phyloP scores from a whole-genome alignment of 768 basidiomycete genomes.

The Tulasnella sp. region DNA sequence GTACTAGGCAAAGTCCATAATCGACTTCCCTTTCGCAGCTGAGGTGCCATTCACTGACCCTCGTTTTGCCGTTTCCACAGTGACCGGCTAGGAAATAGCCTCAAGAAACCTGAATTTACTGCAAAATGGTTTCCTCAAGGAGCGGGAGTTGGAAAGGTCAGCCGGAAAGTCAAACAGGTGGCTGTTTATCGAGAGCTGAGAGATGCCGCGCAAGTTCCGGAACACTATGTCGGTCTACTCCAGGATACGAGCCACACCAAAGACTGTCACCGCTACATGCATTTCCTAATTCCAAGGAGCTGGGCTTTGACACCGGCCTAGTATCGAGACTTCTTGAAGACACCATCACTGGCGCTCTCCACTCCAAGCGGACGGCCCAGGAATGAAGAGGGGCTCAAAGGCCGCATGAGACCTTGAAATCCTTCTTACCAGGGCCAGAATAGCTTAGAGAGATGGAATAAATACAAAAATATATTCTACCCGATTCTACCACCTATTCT shows the following conservation, averaged over 20 bases:
- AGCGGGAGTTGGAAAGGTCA: neutral
- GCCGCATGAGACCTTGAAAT: neutral
- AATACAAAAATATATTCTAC: neutral
- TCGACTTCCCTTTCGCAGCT: neutral
- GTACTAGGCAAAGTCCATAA: neutral
- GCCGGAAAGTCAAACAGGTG: no score
- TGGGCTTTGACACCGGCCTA: no score
- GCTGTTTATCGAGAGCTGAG: no score
- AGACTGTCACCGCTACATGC: no score
- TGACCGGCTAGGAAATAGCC: neutral
- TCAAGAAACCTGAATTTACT: neutral
- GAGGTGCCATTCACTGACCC: neutral
- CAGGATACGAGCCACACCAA: no score
- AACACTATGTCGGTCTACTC: no score
- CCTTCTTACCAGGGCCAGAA: neutral
- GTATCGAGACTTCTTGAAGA: no score
- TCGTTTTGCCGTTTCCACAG: no score
- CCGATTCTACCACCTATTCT: neutral
- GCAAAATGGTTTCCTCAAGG: neutral
- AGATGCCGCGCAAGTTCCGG: neutral
- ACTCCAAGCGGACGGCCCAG: no score
- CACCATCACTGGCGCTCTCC: no score
- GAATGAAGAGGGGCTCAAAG: neutral
- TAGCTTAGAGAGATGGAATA: neutral
- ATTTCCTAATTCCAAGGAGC: no score